Evolutionary conservation across 768 basidiomycete species (phyloP), one percentile per base, ranked within the genome.

Genomic region (Mycena belliarum): DNA sequence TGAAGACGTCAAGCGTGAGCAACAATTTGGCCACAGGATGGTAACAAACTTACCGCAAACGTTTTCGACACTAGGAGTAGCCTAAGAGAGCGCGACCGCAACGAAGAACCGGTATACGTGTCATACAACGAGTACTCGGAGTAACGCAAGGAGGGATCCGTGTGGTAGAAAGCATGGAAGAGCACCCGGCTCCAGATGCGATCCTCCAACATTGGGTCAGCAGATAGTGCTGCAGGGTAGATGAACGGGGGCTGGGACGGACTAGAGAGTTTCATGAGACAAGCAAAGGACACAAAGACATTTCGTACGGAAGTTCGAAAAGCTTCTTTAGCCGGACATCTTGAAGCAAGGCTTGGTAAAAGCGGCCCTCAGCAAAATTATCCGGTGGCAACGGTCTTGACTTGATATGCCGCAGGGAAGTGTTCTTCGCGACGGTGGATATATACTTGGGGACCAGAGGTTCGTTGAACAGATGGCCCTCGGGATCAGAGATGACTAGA

Each of bases 141-240:
- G 15, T 15, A 2, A 3, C 7, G 4, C 14, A 18, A 21, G 8
- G 9, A 8, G 35, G n/a, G 45, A 37, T 23, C 3, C 14, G 6
- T 33, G 24, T 21, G 41, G 20, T 14, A 8, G 16, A 40, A 9
- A 2, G 20, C 49, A 40, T 45, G 45, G 21, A 4, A 25, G 2
- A 53, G 33, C 37, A 53, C 43, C 21, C 52, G 52, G 43, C 41
- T 23, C 52, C 52, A 53, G 20, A 53, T 45, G 23, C 8, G 28
- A 25, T 53, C 52, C 18, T 53, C 52, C 14, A 9, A 7, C 16
- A 3, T 21, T 26, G 52, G 43, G 43, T 53, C 33, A 37, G 41
- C 43, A 5, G 42, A 29, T 32, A 53, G 52, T 35, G 18, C n/a
- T 10, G 32, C 21, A n/a, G 52, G 52, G 32, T 53, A 45, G 12